phyloP scores from a whole-genome alignment of 139 green algal species.

The Closterium sp. region DNA sequence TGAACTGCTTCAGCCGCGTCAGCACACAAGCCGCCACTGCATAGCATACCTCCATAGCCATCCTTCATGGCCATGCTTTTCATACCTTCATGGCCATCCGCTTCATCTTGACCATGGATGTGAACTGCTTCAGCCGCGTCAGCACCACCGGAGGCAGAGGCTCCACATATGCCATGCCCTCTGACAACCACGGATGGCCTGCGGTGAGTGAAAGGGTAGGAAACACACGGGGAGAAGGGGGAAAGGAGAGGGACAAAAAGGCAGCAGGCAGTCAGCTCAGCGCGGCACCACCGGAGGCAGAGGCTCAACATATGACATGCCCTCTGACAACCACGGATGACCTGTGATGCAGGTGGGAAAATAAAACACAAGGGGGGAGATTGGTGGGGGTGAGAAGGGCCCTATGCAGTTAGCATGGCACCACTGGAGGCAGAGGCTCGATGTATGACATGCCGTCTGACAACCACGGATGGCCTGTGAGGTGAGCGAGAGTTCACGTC shows the following conservation, averaged over 20 bases:
- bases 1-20: constrained; percentile 86
- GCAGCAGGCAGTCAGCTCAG: neutral
- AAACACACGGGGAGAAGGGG: neutral
- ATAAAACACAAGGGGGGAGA: too few relatives aligned
- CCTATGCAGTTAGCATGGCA: too few relatives aligned
- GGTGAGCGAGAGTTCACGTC: neutral
- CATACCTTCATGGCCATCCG: constrained; percentile 80
- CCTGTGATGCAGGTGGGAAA: too few relatives aligned
- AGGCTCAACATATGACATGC: neutral
- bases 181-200: constrained; percentile 87
- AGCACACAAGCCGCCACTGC: constrained; percentile 69
- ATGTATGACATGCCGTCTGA: too few relatives aligned
- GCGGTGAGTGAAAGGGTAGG: neutral
- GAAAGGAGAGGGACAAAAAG: neutral
- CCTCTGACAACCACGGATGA: neutral
- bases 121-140: constrained; percentile 85
- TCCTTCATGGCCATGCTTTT: too few relatives aligned
- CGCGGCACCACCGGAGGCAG: neutral
- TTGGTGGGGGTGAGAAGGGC: too few relatives aligned
- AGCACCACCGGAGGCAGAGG: constrained; percentile 80
- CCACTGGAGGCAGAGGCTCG: too few relatives aligned
- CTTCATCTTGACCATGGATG: constrained; percentile 93
- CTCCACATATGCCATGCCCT: constrained; percentile 72
- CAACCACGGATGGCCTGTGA: too few relatives aligned
- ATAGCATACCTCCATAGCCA: neutral